These are phyloP conservation scores for Chaetothyriales sp. DNA, from an alignment of 2,329 filamentous ascomycete genomes.

Conservation along the genomic window DNA sequence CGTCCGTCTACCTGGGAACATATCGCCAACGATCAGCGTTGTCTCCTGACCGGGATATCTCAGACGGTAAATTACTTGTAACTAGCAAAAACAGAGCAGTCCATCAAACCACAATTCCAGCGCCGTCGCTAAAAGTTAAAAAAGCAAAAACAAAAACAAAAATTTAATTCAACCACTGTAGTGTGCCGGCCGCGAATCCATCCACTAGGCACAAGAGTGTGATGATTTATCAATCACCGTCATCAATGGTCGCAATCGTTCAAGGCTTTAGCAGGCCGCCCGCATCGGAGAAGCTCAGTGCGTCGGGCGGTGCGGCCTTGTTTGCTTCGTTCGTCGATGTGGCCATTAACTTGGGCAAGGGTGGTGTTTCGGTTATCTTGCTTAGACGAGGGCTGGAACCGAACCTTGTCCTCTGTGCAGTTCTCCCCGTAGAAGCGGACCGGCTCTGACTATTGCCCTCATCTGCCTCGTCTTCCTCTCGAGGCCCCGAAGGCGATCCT, in stretches of 20 bases:
- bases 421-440: neutral
- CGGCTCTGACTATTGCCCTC: neutral
- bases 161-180: neutral
- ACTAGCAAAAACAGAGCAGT: neutral
- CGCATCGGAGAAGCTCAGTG: conserved; percentile 25
- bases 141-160: too few relatives aligned
- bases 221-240: neutral
- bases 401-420: neutral
- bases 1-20: too few relatives aligned
- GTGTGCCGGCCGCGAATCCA: neutral
- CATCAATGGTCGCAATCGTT: conserved; percentile 4
- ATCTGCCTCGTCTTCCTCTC: conserved; percentile 7
- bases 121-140: conserved; percentile 15
- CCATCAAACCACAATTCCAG: conserved; percentile 1
- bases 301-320: conserved; percentile 5
- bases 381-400: conserved; percentile 19
- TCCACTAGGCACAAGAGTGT: neutral
- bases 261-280: conserved; percentile 15
- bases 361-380: conserved; percentile 28
- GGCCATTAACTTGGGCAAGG: conserved; percentile 34
- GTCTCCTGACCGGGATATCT: too few relatives aligned
- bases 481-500: conserved; percentile 12
- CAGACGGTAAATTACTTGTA: neutral
- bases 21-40: too few relatives aligned
- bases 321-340: neutral